phyloP scores from a whole-genome alignment of 2,329 filamentous ascomycete species.

The Eutypa lata region DNA sequence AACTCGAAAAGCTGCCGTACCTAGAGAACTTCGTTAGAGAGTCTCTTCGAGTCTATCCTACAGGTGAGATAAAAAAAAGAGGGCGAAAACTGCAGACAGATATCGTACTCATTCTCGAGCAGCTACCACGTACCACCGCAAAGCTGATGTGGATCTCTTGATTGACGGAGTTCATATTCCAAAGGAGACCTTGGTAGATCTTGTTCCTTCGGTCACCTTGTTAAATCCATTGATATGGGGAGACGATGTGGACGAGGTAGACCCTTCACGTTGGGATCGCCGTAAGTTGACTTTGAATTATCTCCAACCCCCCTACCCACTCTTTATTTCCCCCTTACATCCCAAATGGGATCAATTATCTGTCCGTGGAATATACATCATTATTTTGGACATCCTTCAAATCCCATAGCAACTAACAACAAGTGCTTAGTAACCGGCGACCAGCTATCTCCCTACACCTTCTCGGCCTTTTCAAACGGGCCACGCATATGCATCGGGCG shows the following conservation, averaged over 20 bases:
- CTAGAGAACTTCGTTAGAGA: constrained; percentile 8
- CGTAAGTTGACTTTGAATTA: neutral
- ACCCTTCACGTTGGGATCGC: constrained; percentile 20
- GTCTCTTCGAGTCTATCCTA: constrained; percentile 4
- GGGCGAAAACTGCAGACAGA: neutral
- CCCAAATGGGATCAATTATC: too few species aligned
- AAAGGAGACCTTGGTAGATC: constrained; percentile 20
- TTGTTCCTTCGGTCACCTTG: constrained; percentile 15
- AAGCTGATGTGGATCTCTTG: constrained; percentile 13
- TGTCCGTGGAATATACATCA: too few species aligned
- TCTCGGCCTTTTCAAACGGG: constrained; percentile 19
- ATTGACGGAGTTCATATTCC: constrained; percentile 20
- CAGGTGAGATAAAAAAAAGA: constrained; percentile 4
- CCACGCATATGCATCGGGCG: constrained; percentile 24
- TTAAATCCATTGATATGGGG: constrained; percentile 23
- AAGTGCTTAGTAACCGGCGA: constrained; percentile 2
- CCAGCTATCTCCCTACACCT: constrained; percentile 8
- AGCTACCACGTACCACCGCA: constrained; percentile 9
- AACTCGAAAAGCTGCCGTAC: constrained; percentile 8
- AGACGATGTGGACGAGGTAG: constrained; percentile 17
- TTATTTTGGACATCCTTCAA: too few species aligned
- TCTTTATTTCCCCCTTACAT: too few species aligned
- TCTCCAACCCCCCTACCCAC: too few species aligned
- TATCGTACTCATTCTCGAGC: neutral
- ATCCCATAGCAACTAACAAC: neutral